Evolutionary conservation across 768 basidiomycete species (phyloP), one percentile per base, ranked within the genome.

Genomic region (Collybia sordida): DNA sequence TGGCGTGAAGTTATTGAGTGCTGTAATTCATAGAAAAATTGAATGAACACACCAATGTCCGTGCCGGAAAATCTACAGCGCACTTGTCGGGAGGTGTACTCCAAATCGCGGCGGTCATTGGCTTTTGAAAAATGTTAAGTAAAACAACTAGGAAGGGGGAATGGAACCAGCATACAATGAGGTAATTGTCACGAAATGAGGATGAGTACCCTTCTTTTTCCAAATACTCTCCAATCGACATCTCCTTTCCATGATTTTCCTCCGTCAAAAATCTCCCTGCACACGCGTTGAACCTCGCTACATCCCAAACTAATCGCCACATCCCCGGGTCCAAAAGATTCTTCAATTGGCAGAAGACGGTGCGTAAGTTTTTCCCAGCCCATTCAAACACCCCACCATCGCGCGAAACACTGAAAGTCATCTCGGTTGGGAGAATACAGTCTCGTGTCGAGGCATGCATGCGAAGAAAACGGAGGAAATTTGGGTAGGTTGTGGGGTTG

Each of bases 71-170:
- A 54, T 87, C 84, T 43, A 83, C 65, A 2, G 80, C 75, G 54
- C 85, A 88, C 58, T 79, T 78, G 53, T 83, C 82, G 7, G 88
- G 83, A 0, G 86, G 83, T 0, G 86, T 89, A 39, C 82, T 88
- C 88, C 88, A 91, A 35, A 91, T 83, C 2, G 86, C 84, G 1
- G 86, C 87, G 6, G 85, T 88, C 86, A 91, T 86, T 0, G 87
- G 87, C 88, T 87, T 45, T 6, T 24, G 45, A 21, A 17, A 47
- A n/a, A 2, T 8, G 35, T 21, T 36, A 38, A 39, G 43, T 46
- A 27, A 38, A 24, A 17, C 38, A 23, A 31, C n/a, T 18, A 27
- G 7, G 3, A 25, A 36, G 42, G 15, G 23, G 4, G 46, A 47
- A n/a, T 1, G 15, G 61, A 31, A 31, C 3, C 11, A 6, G 31